Evolutionary conservation across 352 stramenopile species (phyloP).

Genomic region (Saprolegnia diclina): DNA sequence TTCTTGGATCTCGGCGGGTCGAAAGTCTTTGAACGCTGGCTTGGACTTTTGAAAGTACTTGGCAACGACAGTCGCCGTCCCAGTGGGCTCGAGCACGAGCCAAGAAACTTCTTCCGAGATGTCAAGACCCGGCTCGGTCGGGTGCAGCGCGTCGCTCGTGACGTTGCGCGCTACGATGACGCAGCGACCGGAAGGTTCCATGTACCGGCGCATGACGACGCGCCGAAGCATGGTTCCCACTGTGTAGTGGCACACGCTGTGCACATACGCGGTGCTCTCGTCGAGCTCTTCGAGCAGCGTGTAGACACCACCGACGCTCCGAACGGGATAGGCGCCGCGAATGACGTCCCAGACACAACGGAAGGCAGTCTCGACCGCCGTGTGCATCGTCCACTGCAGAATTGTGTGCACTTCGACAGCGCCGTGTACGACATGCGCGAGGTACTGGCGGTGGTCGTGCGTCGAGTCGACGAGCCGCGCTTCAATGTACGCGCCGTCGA

Average conservation of each 20-base stretch:
- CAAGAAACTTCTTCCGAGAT: slow-evolving; percentile 3
- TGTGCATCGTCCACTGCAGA: neutral
- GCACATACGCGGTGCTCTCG: neutral
- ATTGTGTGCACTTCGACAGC: neutral
- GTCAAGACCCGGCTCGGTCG: neutral
- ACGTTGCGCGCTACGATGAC: neutral
- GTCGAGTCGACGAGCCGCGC: slow-evolving; percentile 4
- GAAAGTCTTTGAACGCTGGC: neutral
- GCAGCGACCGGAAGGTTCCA: neutral
- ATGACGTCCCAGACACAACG: neutral
- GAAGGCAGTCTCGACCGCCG: neutral
- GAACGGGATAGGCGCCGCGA: neutral
- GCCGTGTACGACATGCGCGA: neutral
- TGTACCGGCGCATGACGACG: slow-evolving; percentile 8
- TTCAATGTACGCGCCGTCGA: slow-evolving; percentile 1
- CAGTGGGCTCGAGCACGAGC: neutral
- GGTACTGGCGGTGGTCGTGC: neutral
- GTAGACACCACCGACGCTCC: neutral
- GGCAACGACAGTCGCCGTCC: neutral
- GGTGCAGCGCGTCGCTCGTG: neutral
- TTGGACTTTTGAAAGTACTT: slow-evolving; percentile 18
- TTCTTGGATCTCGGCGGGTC: slow-evolving; percentile 2
- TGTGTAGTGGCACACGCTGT: slow-evolving; percentile 9
- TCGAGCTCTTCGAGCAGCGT: slow-evolving; percentile 3
- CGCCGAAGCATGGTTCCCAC: slow-evolving; percentile 13